Base-by-base conservation (phyloP, 1,284 basidiomycete genomes). In the Cyathus olla region DNA sequence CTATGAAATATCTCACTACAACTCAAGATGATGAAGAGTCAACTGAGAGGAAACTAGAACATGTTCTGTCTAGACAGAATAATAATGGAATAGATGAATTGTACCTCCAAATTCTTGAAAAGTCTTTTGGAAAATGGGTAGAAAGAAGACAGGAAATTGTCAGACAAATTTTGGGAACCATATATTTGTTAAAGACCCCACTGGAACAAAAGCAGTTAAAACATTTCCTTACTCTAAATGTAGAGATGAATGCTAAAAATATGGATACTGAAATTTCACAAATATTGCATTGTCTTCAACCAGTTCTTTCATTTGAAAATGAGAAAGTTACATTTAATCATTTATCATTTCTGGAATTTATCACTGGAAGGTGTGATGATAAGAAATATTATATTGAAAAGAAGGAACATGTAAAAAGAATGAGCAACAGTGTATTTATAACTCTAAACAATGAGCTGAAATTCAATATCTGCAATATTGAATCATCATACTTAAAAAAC, bases 391-490 rank as follows among this genome's bases (percentile, higher is more conserved):
- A 31, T 10, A 17, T 52, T 10, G 28, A 52, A 4, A 6, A 17
- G 6, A 19, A 37, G 5, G 21, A 4, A 10, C 10, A 31, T 37
- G 21, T 13, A 10, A 13, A 31, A 10, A 29, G 29, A 52, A 52
- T 52, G 31, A 17, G 27, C 8, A 31, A 9, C 8, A 19, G 8
- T 9, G 13, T 26, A 13, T 52, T 52, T 22, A 28, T 4, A 4
- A 29, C 35, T 19, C 24, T 52, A 4, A 52, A 52, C 26, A 37
- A 11, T 37, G 29, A 29, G 19, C 21, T 52, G n/a, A 29, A 52
- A 22, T 52, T 52, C 28, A 52, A 52, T 52, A 52, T 52, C 8
- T 52, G 50, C 29, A 37, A 37, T n/a, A 28, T 52, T 22, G 31
- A 52, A 6, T 31, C 50, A 52, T 52, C 50, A 28, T 31, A 52